A percentile compares a stretch with the other conserved stretches of the same genome.
These are phyloP conservation scores for Ceratocystis smalleyi DNA, from an alignment of 2,329 filamentous ascomycete species.

Conservation along the genomic window DNA sequence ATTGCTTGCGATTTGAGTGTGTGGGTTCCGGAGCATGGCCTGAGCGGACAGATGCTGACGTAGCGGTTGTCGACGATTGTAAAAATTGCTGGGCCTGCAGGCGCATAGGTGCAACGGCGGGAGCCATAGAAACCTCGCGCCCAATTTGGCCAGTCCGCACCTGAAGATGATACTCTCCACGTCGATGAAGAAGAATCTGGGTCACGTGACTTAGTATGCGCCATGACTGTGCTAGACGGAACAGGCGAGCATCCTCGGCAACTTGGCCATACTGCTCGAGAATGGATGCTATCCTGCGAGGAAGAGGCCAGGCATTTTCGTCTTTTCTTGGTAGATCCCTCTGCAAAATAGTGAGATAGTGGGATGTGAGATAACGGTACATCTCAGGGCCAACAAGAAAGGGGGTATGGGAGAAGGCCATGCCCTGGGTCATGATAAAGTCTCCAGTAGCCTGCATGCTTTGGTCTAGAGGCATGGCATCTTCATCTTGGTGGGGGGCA, in stretches of 20 bases:
- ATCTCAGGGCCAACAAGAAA: constrained; percentile 34
- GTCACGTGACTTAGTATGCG: constrained; percentile 43
- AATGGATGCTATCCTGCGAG: constrained; percentile 34
- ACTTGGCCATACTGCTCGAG: constrained; percentile 42
- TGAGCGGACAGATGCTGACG: background rate
- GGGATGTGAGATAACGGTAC: constrained; percentile 40
- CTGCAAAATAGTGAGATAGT: constrained; percentile 41
- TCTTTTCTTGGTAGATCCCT: constrained; percentile 29
- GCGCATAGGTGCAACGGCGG: constrained; percentile 12
- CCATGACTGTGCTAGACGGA: constrained; percentile 49
- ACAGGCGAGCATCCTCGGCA: constrained; percentile 41
- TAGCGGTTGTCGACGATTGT: background rate
- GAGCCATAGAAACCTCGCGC: constrained; percentile 4
- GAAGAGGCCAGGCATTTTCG: constrained; percentile 26
- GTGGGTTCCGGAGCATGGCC: background rate
- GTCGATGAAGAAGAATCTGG: constrained; percentile 35
- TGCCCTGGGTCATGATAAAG: constrained; percentile 45
- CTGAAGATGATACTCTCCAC: constrained; percentile 43
- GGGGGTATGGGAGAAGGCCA: constrained; percentile 45
- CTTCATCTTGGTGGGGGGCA: constrained; percentile 28
- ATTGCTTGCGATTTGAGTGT: background rate
- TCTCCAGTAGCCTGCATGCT: constrained; percentile 41
- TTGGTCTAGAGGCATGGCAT: constrained; percentile 39
- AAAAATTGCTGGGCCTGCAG: background rate
- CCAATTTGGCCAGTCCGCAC: constrained; percentile 22